Percentiles rank a stretch among this genome's conserved stretches.
These are phyloP conservation scores for Fusarium domesticum DNA, from an alignment of 2,329 filamentous ascomycete genomes.

Conservation along the genomic window DNA sequence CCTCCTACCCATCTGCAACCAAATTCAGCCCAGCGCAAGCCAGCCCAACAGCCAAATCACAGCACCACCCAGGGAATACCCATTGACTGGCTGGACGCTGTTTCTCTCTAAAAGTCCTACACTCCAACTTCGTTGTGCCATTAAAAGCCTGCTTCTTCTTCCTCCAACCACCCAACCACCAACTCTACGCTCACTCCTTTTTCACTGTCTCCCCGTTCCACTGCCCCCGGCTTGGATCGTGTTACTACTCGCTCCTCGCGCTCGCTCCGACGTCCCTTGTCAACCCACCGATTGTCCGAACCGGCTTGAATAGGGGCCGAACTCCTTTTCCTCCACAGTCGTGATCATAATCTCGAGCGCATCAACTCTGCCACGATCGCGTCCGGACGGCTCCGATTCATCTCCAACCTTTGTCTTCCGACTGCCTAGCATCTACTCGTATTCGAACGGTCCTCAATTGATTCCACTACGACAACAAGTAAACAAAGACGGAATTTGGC, in stretches of 20 bases:
- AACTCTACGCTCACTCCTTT: slow-evolving; percentile 3
- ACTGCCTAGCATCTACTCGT: neutral
- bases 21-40: slow-evolving; percentile 16
- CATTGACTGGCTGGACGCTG: slow-evolving; percentile 2
- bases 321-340: neutral
- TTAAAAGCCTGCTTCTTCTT: slow-evolving; percentile 20
- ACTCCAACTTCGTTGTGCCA: slow-evolving; percentile 29
- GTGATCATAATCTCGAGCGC: neutral
- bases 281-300: neutral
- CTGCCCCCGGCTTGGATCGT: slow-evolving; percentile 15
- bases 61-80: slow-evolving; percentile 7
- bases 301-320: neutral
- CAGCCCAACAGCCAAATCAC: slow-evolving; percentile 3
- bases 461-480: neutral
- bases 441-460: neutral
- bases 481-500: slow-evolving; percentile 4
- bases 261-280: slow-evolving; percentile 11
- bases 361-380: neutral
- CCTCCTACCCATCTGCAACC: neutral
- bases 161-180: slow-evolving; percentile 22
- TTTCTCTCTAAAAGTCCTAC: slow-evolving; percentile 14
- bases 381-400: neutral
- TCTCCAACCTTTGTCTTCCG: neutral
- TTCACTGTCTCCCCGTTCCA: slow-evolving; percentile 24
- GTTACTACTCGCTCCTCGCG: neutral